Evolutionary conservation across 2,329 filamentous ascomycete species (phyloP).

Genomic region (Cadophora sp.): DNA sequence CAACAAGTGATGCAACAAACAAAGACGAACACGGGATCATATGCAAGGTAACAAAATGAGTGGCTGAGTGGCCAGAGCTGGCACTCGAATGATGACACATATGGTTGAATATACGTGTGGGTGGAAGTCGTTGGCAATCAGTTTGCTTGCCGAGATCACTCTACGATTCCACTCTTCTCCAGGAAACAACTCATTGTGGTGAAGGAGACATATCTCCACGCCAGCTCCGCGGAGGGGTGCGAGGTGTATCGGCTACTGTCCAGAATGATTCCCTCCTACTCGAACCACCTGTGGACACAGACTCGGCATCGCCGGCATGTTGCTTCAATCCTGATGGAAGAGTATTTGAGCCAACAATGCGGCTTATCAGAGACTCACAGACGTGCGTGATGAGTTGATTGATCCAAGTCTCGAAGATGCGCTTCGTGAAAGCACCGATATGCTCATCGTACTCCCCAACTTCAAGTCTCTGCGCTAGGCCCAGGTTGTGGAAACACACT

Average conservation of each 20-base stretch:
- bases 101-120: no score
- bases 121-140: no score
- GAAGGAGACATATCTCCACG: background rate
- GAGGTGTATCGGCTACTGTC: background rate
- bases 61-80: background rate
- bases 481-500: no score
- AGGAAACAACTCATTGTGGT: background rate
- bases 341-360: background rate
- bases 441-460: background rate
- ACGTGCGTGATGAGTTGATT: background rate
- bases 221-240: background rate
- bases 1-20: background rate
- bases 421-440: background rate
- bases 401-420: background rate
- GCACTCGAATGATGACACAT: no score
- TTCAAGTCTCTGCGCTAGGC: no score
- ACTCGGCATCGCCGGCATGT: background rate
- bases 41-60: background rate
- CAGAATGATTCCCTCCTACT: background rate
- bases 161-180: background rate
- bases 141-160: background rate
- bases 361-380: background rate
- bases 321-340: background rate
- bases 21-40: background rate
- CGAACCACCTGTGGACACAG: no score